Evolutionary conservation across 768 basidiomycete genomes (phyloP).

Genomic region (Daedaleopsis sinensis): DNA sequence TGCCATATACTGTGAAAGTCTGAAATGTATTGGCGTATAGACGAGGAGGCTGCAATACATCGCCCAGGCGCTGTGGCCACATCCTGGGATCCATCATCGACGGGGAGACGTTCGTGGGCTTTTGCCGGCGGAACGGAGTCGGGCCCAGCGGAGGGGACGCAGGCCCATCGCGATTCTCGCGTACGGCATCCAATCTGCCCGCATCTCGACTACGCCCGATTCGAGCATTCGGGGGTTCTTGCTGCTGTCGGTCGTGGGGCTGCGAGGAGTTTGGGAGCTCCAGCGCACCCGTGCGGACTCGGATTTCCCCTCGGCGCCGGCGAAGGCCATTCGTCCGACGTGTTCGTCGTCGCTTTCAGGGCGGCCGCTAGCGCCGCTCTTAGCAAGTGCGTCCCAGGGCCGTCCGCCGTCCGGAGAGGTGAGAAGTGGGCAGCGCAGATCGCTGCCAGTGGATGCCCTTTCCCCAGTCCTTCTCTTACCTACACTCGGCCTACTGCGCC

Average conservation of each 20-base stretch:
- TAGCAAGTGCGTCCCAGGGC: conserved; percentile 9
- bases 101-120: neutral
- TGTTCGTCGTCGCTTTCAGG: conserved; percentile 17
- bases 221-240: conserved; percentile 14
- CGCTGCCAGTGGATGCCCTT: conserved; percentile 3
- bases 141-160: neutral
- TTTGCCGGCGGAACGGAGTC: neutral
- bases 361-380: conserved; percentile 9
- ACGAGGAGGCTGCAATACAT: neutral
- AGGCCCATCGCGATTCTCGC: conserved; percentile 5
- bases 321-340: conserved; percentile 17
- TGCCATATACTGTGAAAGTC: neutral
- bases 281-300: conserved; percentile 14
- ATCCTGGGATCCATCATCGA: neutral
- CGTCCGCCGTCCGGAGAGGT: neutral
- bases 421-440: conserved; percentile 17
- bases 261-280: conserved; percentile 9
- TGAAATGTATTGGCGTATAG: too few species aligned
- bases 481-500: conserved; percentile 15
- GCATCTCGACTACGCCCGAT: conserved; percentile 18
- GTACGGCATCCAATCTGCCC: conserved; percentile 13
- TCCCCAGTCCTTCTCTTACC: conserved; percentile 12
- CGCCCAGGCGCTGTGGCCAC: neutral
- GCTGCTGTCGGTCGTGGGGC: conserved; percentile 5
- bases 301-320: conserved; percentile 9